Percentiles rank a stretch among this genome's conserved stretches.
phyloP scores from a whole-genome alignment of 768 basidiomycete species.

The Boletus rubropictus region DNA sequence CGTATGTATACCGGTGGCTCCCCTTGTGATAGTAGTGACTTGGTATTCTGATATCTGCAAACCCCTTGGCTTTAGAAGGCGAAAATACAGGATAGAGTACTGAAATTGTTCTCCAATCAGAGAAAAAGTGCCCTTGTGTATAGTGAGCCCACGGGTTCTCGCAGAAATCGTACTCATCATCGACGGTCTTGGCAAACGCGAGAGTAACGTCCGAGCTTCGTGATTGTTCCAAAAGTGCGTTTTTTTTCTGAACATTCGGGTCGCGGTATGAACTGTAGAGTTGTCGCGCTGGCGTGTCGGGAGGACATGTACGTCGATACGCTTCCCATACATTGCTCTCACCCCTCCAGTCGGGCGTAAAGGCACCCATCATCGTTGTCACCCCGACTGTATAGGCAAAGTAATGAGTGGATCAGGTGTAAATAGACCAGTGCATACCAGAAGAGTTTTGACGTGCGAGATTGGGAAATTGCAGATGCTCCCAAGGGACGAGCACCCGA shows the following conservation, averaged over 20 bases:
- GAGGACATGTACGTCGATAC: conserved; percentile 86
- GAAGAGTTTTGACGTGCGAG: conserved; percentile 42
- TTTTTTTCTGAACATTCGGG: conserved; percentile 27
- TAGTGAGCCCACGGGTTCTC: conserved; percentile 74
- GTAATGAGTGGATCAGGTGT: background rate
- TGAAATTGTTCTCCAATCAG: conserved; percentile 88
- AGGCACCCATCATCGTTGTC: conserved; percentile 53
- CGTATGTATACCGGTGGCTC: conserved; percentile 80
- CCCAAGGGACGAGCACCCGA: conserved; percentile 90
- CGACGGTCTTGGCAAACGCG: conserved; percentile 53
- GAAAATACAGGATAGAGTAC: conserved; percentile 92
- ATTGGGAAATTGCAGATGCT: conserved; percentile 70
- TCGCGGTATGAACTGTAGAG: conserved; percentile 74
- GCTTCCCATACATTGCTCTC: conserved; percentile 90
- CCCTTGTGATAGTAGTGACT: conserved; percentile 94
- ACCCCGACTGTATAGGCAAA: conserved; percentile 38
- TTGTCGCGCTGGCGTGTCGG: conserved; percentile 71
- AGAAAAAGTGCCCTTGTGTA: conserved; percentile 93
- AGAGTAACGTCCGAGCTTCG: conserved; percentile 48
- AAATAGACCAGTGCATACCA: conserved; percentile 19
- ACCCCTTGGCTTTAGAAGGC: conserved; percentile 81
- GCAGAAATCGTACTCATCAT: conserved; percentile 76
- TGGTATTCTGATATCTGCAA: conserved; percentile 87
- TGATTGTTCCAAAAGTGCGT: conserved; percentile 25
- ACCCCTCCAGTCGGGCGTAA: conserved; percentile 80